These are phyloP conservation scores for Fagus crenata DNA, from an alignment of 306 rosid species.

Conservation along the genomic window DNA sequence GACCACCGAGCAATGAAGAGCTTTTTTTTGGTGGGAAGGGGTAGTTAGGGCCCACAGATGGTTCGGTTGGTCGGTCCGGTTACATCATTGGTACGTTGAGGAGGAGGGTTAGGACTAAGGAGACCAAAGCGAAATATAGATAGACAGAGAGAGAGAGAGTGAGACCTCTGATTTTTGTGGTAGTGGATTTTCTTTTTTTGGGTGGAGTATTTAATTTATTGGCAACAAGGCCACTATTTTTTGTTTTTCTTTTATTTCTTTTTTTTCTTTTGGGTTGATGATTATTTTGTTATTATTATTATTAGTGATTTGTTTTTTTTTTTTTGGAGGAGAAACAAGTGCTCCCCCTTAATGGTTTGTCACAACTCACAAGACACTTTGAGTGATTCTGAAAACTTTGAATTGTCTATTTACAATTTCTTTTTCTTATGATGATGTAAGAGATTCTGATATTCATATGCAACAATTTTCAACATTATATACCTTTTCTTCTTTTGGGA, in stretches of 20 bases:
- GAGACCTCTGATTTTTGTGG: no score
- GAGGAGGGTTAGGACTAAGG: not conserved
- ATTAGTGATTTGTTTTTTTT: no score
- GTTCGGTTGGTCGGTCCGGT: slow-evolving; percentile 43
- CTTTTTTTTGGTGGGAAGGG: not conserved
- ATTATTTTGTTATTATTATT: not conserved
- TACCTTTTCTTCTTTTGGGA: not conserved
- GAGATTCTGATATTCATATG: not conserved
- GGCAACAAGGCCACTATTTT: not conserved
- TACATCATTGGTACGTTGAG: slow-evolving; percentile 28
- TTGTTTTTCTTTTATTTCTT: not conserved
- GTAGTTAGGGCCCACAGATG: slow-evolving; percentile 33
- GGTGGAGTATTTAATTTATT: not conserved
- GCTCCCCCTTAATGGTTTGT: not conserved
- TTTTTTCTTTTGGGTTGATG: not conserved
- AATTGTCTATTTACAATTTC: not conserved
- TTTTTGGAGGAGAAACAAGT: no score
- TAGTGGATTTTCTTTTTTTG: not conserved
- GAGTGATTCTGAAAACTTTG: not conserved
- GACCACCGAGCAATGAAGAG: slow-evolving; percentile 38
- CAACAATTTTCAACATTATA: not conserved
- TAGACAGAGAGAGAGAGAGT: no score
- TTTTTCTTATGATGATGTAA: not conserved
- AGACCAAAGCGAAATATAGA: no score
- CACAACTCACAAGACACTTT: not conserved